Conservation (phyloP, 768 basidiomycete species). For the Mycena amicta region DNA sequence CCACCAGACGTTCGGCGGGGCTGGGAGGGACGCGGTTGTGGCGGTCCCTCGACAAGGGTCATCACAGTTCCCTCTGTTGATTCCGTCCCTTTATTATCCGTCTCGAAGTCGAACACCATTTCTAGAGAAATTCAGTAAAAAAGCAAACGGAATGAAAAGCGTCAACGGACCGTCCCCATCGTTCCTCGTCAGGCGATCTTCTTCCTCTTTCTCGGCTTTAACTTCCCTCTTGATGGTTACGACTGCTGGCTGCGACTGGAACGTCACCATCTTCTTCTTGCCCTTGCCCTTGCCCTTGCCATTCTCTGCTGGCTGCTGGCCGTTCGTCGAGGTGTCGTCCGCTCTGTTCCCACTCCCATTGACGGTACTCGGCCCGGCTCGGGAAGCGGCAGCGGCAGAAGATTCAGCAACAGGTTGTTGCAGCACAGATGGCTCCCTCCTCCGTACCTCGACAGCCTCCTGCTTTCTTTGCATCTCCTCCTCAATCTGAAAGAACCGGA, state of each 20-base stretch:
- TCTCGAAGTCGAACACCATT: slow-evolving; percentile 73
- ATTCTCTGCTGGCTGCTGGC: not conserved
- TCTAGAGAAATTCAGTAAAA: slow-evolving; percentile 38
- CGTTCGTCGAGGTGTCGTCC: slow-evolving; percentile 3
- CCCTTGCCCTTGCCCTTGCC: slow-evolving; percentile 41
- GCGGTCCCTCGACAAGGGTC: slow-evolving; percentile 46
- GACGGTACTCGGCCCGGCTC: slow-evolving; percentile 21
- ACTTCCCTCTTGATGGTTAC: too few relatives aligned
- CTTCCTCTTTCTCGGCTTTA: slow-evolving; percentile 34
- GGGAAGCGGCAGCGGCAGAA: slow-evolving; percentile 3
- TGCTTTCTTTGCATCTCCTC: slow-evolving; percentile 41
- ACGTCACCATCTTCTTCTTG: slow-evolving; percentile 69
- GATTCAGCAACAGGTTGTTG: too few relatives aligned
- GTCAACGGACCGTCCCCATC: slow-evolving; percentile 54
- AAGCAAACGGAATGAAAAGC: slow-evolving; percentile 17
- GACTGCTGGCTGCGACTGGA: slow-evolving; percentile 64
- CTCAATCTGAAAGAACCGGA: slow-evolving; percentile 47
- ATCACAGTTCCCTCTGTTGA: slow-evolving; percentile 35
- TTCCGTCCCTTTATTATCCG: slow-evolving; percentile 40
- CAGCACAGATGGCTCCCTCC: slow-evolving; percentile 27
- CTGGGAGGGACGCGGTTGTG: slow-evolving; percentile 33
- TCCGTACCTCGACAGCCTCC: slow-evolving; percentile 17
- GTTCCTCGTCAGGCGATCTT: slow-evolving; percentile 29
- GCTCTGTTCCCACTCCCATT: slow-evolving; percentile 8
- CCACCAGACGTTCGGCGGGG: slow-evolving; percentile 19